Conservation (phyloP, 805 yeast species). For the Ascoidea asiatica region DNA sequence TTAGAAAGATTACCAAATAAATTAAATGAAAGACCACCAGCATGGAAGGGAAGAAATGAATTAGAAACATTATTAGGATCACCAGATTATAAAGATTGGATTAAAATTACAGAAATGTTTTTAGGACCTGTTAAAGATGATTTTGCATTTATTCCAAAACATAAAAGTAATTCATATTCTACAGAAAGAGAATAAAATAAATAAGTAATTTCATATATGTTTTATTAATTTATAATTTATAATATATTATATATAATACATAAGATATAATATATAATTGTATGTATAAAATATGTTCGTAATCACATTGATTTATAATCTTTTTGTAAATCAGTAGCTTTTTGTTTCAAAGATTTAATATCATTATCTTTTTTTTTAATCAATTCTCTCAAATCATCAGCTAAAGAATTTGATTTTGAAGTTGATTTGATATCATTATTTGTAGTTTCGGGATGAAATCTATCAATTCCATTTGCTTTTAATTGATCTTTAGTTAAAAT, state of each 20-base stretch:
- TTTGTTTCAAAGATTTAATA: constrained; percentile 55
- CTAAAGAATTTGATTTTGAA: constrained; percentile 23
- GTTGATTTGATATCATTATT: constrained; percentile 13
- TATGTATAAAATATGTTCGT: background rate
- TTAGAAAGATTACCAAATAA: constrained; percentile 80
- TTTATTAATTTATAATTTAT: background rate
- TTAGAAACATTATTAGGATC: constrained; percentile 83
- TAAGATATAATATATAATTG: background rate
- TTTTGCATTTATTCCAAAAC: constrained; percentile 83
- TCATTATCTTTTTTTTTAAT: constrained; percentile 50
- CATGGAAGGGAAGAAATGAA: constrained; percentile 88
- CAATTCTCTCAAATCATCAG: constrained; percentile 33
- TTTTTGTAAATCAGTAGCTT: constrained; percentile 48
- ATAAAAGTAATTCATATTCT: constrained; percentile 77
- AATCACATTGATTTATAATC: constrained; percentile 40
- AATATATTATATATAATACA: background rate
- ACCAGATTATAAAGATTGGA: constrained; percentile 85
- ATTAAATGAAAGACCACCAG: constrained; percentile 86
- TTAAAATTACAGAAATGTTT: constrained; percentile 89
- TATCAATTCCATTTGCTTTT: constrained; percentile 11
- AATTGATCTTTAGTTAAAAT: constrained; percentile 25
- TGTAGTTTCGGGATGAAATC: constrained; percentile 11
- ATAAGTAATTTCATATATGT: background rate
- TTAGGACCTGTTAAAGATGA: constrained; percentile 70
- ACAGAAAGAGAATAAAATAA: constrained; percentile 1